phyloP scores from a whole-genome alignment of 306 rosid species.

The Malus asiatica region DNA sequence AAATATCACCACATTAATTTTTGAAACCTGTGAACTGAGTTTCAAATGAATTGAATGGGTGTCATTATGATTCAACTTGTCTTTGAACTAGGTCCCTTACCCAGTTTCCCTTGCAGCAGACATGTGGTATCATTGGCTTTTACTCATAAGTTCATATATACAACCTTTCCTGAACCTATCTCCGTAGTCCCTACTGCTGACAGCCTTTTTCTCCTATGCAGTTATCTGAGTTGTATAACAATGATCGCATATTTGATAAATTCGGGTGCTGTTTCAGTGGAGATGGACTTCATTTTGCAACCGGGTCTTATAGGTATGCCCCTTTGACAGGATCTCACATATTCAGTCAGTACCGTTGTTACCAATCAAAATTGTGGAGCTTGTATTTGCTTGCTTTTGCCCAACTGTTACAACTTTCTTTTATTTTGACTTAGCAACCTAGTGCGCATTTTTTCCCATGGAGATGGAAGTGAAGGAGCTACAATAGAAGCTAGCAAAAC shows the following conservation, averaged over 20 bases:
- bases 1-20: background rate
- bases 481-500: conserved; percentile 38
- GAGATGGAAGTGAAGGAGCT: conserved; percentile 35
- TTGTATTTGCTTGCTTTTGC: conserved; percentile 4
- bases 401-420: conserved; percentile 6
- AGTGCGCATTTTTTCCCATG: conserved; percentile 42
- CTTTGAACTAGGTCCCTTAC: background rate
- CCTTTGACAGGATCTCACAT: conserved; percentile 7
- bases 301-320: conserved; percentile 61
- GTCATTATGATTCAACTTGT: background rate
- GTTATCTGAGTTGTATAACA: conserved; percentile 52
- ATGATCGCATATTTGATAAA: conserved; percentile 59
- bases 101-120: background rate
- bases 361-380: background rate
- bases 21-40: background rate
- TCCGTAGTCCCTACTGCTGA: conserved; percentile 3
- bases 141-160: background rate
- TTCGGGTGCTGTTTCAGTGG: conserved; percentile 61
- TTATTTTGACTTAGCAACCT: conserved; percentile 43
- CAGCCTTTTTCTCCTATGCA: conserved; percentile 12
- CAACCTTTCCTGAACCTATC: background rate
- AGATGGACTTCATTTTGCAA: conserved; percentile 56
- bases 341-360: background rate
- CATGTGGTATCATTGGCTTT: background rate
- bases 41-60: background rate